These are phyloP conservation scores for Pilasporangium apinafurcum DNA, from an alignment of 352 stramenopile species.

Conservation along the genomic window DNA sequence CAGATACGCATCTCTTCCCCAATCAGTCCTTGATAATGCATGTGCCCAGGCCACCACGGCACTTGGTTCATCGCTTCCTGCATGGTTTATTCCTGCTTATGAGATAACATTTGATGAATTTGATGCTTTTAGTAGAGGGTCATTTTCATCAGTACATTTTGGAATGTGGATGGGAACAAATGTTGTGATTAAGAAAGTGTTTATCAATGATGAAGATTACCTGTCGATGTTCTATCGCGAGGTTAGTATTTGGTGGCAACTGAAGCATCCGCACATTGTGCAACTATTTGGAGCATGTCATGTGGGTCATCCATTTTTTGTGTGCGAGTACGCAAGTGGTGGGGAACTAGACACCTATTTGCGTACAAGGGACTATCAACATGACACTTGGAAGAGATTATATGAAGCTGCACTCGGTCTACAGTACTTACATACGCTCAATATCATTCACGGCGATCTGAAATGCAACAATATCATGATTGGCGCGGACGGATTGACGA, in stretches of 20 bases:
- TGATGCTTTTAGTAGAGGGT: not conserved
- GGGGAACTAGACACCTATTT: conserved; percentile 3
- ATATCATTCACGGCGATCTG: conserved; percentile 11
- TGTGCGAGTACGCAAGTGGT: not conserved
- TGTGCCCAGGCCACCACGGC: too few relatives aligned
- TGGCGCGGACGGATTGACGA: conserved; percentile 2
- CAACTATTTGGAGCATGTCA: conserved; percentile 8
- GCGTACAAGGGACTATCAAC: too few relatives aligned
- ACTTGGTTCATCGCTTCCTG: too few relatives aligned
- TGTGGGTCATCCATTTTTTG: not conserved
- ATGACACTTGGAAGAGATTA: conserved; percentile 8
- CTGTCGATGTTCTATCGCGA: not conserved
- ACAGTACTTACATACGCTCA: conserved; percentile 10
- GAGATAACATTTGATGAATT: not conserved
- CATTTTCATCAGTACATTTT: not conserved
- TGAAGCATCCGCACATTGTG: conserved; percentile 15
- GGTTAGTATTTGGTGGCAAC: not conserved
- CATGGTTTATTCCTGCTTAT: conserved; percentile 3
- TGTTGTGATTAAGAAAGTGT: conserved; percentile 1
- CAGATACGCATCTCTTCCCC: too few relatives aligned
- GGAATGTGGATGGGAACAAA: not conserved
- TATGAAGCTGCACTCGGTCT: conserved; percentile 14
- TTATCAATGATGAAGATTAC: too few relatives aligned
- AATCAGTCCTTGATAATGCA: too few relatives aligned
- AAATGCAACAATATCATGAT: conserved; percentile 18